A percentile compares a stretch with the other conserved stretches of the same genome.
These are phyloP conservation scores for Pulveroboletus sp. DNA, from an alignment of 768 basidiomycete species.

Conservation along the genomic window DNA sequence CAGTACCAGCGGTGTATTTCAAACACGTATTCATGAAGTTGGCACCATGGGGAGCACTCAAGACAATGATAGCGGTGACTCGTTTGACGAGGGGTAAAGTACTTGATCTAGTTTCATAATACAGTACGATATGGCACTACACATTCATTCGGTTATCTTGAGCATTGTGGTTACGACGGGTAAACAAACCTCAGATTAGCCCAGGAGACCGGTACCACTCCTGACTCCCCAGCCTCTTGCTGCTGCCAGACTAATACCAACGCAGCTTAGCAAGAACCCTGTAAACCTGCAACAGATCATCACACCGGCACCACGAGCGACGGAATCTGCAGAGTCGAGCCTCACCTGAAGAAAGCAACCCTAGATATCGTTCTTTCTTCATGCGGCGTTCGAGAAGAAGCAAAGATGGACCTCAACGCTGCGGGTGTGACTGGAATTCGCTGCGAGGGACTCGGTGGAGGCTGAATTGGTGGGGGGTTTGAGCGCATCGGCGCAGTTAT, in stretches of 20 bases:
- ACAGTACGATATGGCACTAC: neutral
- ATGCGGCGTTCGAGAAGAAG: conserved; percentile 74
- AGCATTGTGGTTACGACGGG: neutral
- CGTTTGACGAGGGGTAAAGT: conserved; percentile 12
- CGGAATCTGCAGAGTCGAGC: too few relatives aligned
- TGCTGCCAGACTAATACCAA: conserved; percentile 73
- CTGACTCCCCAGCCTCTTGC: conserved; percentile 67
- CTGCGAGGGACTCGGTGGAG: conserved; percentile 45
- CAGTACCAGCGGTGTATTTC: conserved; percentile 22
- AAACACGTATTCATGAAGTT: conserved; percentile 18
- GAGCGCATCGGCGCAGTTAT: conserved; percentile 35
- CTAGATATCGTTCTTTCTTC: conserved; percentile 84
- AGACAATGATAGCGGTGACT: conserved; percentile 16
- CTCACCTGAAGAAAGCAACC: conserved; percentile 80
- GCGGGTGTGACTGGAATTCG: conserved; percentile 83
- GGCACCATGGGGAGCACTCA: conserved; percentile 9
- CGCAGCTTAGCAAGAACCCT: conserved; percentile 78
- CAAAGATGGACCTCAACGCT: conserved; percentile 77
- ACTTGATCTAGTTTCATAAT: neutral
- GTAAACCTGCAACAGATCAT: conserved; percentile 52
- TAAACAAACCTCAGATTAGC: conserved; percentile 40
- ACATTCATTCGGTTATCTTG: neutral
- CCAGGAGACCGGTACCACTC: conserved; percentile 65
- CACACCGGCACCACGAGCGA: too few relatives aligned
- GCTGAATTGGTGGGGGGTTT: conserved; percentile 32